Conservation (phyloP, 176 grass and related monocot genomes). For the Bothriochloa decipiens region DNA sequence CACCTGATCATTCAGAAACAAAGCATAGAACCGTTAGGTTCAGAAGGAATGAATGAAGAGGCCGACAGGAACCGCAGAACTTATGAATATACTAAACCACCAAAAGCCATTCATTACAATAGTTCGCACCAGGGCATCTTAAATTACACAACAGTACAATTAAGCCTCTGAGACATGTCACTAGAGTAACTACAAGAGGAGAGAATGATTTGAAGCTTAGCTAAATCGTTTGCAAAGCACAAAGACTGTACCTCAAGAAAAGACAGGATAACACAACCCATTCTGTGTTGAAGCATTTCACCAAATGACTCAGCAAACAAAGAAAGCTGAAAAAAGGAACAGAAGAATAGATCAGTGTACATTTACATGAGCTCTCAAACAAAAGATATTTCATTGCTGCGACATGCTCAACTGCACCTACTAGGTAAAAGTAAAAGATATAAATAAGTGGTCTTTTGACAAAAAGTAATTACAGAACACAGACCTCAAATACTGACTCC, state of each 20-base stretch:
- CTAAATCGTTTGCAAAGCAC: slow-evolving; percentile 29
- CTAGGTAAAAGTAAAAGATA: background rate
- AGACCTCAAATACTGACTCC: slow-evolving; percentile 96
- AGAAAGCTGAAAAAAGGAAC: slow-evolving; percentile 73
- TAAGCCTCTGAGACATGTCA: background rate
- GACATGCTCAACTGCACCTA: background rate
- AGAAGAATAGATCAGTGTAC: slow-evolving; percentile 31
- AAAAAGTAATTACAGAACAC: slow-evolving; percentile 34
- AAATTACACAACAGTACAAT: background rate
- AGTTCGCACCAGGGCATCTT: background rate
- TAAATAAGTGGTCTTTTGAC: background rate
- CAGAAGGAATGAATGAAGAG: background rate
- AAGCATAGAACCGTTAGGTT: background rate
- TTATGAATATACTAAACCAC: background rate
- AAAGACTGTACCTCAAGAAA: slow-evolving; percentile 90
- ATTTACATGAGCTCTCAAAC: slow-evolving; percentile 1
- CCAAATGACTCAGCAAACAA: slow-evolving; percentile 91
- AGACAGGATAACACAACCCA: slow-evolving; percentile 84
- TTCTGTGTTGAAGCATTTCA: slow-evolving; percentile 99
- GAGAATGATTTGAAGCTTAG: background rate
- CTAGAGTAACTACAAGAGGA: background rate
- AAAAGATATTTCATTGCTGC: background rate
- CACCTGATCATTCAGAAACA: background rate
- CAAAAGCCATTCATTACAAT: background rate
- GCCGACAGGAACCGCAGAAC: background rate